phyloP scores from a whole-genome alignment of 345 rosid species.

The Brassica carinata region DNA sequence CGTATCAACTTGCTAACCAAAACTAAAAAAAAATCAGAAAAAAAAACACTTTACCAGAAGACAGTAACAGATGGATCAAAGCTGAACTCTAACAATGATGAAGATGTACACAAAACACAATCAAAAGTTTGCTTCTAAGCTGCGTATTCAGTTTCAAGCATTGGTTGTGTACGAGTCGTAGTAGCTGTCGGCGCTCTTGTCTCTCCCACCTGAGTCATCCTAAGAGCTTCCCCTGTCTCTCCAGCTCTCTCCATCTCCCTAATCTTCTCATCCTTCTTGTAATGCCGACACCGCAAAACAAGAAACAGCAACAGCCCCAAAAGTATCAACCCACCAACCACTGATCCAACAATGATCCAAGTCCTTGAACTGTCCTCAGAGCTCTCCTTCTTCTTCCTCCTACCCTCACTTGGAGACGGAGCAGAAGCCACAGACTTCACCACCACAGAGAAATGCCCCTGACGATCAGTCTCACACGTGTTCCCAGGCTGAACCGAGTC shows the following conservation, averaged over 20 bases:
- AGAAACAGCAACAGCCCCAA: conserved; percentile 52
- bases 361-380: conserved; percentile 38
- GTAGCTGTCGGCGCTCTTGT: conserved; percentile 84
- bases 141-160: conserved; percentile 83
- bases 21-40: conserved; percentile 32
- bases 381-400: conserved; percentile 14
- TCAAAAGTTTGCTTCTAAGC: conserved; percentile 36
- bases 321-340: conserved; percentile 66
- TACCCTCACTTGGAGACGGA: conserved; percentile 42
- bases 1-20: conserved; percentile 38
- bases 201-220: conserved; percentile 74
- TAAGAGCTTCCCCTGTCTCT: conserved; percentile 81
- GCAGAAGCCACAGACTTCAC: conserved; percentile 63
- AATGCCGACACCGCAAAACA: conserved; percentile 55
- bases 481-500: conserved; percentile 51
- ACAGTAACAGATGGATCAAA: conserved; percentile 22
- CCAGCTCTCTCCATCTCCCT: conserved; percentile 93
- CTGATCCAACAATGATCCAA: conserved; percentile 80
- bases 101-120: conserved; percentile 27
- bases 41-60: conserved; percentile 35
- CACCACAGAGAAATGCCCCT: conserved; percentile 88
- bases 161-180: conserved; percentile 84
- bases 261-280: conserved; percentile 63
- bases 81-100: not conserved
- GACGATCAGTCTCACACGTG: conserved; percentile 57